A percentile compares a stretch with the other conserved stretches of the same genome.
Evolutionary conservation across 1,284 basidiomycete genomes (phyloP).

Genomic region (Heterobasidion occidentale): DNA sequence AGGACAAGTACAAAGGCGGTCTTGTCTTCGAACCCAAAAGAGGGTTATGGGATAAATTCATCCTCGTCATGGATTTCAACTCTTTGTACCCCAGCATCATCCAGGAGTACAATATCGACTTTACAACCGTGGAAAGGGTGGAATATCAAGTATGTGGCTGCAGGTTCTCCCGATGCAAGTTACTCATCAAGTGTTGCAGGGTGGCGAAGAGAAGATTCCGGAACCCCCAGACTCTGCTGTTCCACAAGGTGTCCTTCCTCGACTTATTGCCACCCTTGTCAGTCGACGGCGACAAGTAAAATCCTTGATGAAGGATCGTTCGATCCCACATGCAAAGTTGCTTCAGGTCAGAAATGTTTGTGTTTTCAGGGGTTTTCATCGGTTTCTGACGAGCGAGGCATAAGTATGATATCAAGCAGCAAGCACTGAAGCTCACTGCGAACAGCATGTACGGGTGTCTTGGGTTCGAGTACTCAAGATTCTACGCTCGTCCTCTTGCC

Average conservation of each 20-base stretch:
- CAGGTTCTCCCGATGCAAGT: neutral
- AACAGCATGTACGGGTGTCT: conserved; percentile 99
- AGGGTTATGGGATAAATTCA: conserved; percentile 94
- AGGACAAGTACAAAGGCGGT: conserved; percentile 98
- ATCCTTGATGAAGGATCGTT: conserved; percentile 89
- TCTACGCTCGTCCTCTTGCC: conserved; percentile 95
- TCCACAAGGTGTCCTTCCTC: conserved; percentile 84
- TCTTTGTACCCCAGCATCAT: conserved; percentile 99
- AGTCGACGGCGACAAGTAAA: conserved; percentile 89
- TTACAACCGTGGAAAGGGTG: conserved; percentile 85
- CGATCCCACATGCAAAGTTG: conserved; percentile 67
- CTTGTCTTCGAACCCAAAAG: conserved; percentile 96
- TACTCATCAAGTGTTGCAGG: conserved; percentile 29
- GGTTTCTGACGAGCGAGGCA: neutral
- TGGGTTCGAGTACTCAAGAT: conserved; percentile 94
- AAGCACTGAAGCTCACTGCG: conserved; percentile 95
- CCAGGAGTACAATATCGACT: conserved; percentile 99
- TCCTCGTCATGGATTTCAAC: conserved; percentile 99
- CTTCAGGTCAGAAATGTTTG: conserved; percentile 62
- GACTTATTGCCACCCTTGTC: conserved; percentile 94
- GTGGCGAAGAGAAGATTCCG: conserved; percentile 81
- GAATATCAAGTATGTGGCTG: conserved; percentile 46
- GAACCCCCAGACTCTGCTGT: conserved; percentile 76
- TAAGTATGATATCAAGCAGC: conserved; percentile 95
- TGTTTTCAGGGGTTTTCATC: neutral